phyloP scores from a whole-genome alignment of 371 early-diverging fungal species.

The Mucor saturninus region DNA sequence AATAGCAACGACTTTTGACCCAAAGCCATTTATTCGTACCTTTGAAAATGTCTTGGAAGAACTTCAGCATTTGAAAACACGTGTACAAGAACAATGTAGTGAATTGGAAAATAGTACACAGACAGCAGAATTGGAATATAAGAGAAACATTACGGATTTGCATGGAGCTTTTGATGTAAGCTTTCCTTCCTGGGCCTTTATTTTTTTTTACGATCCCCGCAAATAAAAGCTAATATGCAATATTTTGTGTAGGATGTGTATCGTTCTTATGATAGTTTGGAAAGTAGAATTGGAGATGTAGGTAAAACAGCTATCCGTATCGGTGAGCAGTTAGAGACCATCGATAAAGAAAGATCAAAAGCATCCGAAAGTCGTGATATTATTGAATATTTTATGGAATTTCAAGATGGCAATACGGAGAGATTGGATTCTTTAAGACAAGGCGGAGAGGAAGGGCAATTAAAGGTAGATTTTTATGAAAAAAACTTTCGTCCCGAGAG shows the following conservation, averaged over 20 bases:
- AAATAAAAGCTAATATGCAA: not conserved
- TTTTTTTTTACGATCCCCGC: too few species aligned
- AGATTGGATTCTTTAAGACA: slow-evolving; percentile 77
- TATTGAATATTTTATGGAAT: slow-evolving; percentile 89
- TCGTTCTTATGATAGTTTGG: slow-evolving; percentile 82
- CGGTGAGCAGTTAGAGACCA: slow-evolving; percentile 95
- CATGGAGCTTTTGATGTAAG: slow-evolving; percentile 74
- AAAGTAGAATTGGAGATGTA: slow-evolving; percentile 87
- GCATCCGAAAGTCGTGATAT: slow-evolving; percentile 90
- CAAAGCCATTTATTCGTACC: slow-evolving; percentile 87
- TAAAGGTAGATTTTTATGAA: slow-evolving; percentile 58
- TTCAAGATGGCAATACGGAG: slow-evolving; percentile 75
- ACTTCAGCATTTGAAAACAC: slow-evolving; percentile 71
- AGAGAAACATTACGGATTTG: slow-evolving; percentile 74
- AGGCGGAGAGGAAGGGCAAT: slow-evolving; percentile 84
- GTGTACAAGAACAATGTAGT: slow-evolving; percentile 80
- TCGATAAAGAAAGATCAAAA: slow-evolving; percentile 88
- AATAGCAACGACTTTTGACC: slow-evolving; percentile 57
- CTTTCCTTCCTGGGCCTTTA: too few species aligned
- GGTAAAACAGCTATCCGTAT: slow-evolving; percentile 95
- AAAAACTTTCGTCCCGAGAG: too few species aligned
- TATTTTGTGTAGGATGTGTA: slow-evolving; percentile 71
- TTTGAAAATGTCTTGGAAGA: slow-evolving; percentile 88
- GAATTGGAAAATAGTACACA: slow-evolving; percentile 81
- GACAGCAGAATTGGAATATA: slow-evolving; percentile 75